These are phyloP conservation scores for Caryopteris hybrid DNA, from an alignment of 305 asterid genomes.

Conservation along the genomic window DNA sequence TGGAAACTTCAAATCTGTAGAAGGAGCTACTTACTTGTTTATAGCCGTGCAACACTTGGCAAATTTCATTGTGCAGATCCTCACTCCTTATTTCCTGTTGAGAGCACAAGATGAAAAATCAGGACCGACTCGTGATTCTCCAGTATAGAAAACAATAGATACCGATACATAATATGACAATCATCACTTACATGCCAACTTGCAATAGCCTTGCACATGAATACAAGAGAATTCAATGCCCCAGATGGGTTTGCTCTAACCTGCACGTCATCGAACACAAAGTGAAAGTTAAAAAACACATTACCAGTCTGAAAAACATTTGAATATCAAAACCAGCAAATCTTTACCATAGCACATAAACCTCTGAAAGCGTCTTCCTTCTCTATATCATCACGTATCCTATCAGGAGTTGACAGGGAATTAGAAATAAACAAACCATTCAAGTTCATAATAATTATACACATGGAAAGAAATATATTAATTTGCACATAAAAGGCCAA, in stretches of 20 bases:
- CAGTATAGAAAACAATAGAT: neutral
- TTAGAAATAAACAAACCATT: neutral
- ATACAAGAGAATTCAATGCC: constrained; percentile 70
- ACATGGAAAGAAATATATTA: neutral
- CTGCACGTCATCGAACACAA: constrained; percentile 37
- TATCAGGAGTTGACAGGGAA: constrained; percentile 28
- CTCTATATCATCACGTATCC: constrained; percentile 96
- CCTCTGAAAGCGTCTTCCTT: constrained; percentile 96
- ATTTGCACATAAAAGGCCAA: neutral
- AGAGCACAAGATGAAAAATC: constrained; percentile 18
- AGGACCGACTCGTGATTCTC: neutral
- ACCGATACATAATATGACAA: neutral
- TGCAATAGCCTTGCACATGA: constrained; percentile 70
- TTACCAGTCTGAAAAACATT: neutral
- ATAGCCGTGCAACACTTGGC: constrained; percentile 76
- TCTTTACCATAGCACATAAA: constrained; percentile 81
- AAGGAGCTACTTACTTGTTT: constrained; percentile 54
- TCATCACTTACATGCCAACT: constrained; percentile 80
- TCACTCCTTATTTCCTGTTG: constrained; percentile 75
- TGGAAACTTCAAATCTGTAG: neutral
- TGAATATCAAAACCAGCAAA: neutral
- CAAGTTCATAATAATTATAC: constrained; percentile 7
- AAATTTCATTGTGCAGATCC: constrained; percentile 68
- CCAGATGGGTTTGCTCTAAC: constrained; percentile 87
- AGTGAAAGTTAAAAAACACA: neutral